These are phyloP conservation scores for Colletotrichum echinochloae DNA, from an alignment of 2,329 filamentous ascomycete genomes.

Conservation along the genomic window DNA sequence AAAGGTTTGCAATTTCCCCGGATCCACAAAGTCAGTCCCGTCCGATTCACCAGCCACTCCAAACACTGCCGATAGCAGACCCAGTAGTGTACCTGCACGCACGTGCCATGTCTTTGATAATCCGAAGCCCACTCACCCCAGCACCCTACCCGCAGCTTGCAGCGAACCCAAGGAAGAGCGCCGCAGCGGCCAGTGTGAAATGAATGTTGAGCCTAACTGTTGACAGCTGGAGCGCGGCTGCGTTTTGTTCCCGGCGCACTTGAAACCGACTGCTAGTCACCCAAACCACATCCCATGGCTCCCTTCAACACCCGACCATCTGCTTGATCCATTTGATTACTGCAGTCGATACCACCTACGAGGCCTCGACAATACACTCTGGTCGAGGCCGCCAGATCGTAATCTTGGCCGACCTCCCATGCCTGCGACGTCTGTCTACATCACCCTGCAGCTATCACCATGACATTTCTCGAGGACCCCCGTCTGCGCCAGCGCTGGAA, in stretches of 20 bases:
- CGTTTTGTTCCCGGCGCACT: conserved; percentile 36
- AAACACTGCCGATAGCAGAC: conserved; percentile 15
- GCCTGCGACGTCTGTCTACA: conserved; percentile 34
- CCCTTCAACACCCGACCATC: conserved; percentile 17
- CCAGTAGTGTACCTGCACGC: conserved; percentile 1
- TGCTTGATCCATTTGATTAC: conserved; percentile 3
- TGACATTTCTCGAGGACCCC: conserved; percentile 80
- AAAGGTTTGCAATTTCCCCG: conserved; percentile 34
- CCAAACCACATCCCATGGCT: conserved; percentile 33
- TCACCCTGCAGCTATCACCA: conserved; percentile 45
- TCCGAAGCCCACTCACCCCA: conserved; percentile 20
- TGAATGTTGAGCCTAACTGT: conserved; percentile 40
- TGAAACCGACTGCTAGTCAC: conserved; percentile 37
- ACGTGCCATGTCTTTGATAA: conserved; percentile 24
- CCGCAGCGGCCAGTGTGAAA: conserved; percentile 21
- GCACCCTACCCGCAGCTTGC: conserved; percentile 26
- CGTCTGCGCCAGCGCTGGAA: conserved; percentile 94
- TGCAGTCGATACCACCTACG: neutral
- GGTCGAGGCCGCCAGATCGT: conserved; percentile 32
- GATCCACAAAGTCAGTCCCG: conserved; percentile 26
- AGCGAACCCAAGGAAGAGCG: conserved; percentile 15
- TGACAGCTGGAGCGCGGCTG: conserved; percentile 33
- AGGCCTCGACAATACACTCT: conserved; percentile 27
- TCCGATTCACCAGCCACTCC: conserved; percentile 18
- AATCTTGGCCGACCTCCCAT: conserved; percentile 4